Percentiles rank a stretch among this genome's conserved stretches.
Conservation (phyloP, 2,329 filamentous ascomycete species). For the Sporothrix brunneoviolacea region DNA sequence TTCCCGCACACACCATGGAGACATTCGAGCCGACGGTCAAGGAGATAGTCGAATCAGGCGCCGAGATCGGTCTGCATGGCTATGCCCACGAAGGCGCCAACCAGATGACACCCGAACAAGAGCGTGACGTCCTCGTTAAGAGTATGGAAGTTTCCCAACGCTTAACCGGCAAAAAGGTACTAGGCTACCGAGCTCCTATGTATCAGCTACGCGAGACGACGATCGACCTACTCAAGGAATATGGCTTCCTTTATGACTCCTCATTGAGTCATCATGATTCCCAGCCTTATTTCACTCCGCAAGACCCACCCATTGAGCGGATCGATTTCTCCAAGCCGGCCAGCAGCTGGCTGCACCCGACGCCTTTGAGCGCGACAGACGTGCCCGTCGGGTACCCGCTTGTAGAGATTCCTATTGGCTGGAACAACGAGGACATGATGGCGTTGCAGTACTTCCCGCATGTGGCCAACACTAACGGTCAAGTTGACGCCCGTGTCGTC, state of each 20-base stretch:
- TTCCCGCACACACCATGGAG: conserved; percentile 42
- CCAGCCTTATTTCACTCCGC: conserved; percentile 59
- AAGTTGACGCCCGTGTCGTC: conserved; percentile 44
- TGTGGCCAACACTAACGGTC: conserved; percentile 56
- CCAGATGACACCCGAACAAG: conserved; percentile 63
- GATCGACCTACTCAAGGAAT: conserved; percentile 53
- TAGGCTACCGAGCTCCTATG: conserved; percentile 50
- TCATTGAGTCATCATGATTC: conserved; percentile 60
- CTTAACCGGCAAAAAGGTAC: conserved; percentile 49
- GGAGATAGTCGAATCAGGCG: conserved; percentile 37
- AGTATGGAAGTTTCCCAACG: conserved; percentile 26
- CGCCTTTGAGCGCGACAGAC: conserved; percentile 33
- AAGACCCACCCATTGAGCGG: conserved; percentile 28
- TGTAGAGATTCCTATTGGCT: conserved; percentile 57
- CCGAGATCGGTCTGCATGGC: conserved; percentile 40
- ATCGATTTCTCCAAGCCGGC: conserved; percentile 59
- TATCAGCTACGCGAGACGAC: conserved; percentile 41
- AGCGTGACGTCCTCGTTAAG: conserved; percentile 66
- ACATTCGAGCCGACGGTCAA: conserved; percentile 40
- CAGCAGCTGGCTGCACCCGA: conserved; percentile 59
- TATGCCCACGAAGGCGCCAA: conserved; percentile 32
- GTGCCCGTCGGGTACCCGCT: conserved; percentile 31
- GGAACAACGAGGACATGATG: conserved; percentile 59
- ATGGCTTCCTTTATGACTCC: conserved; percentile 65
- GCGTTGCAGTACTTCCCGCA: conserved; percentile 65